Conservation (phyloP, 768 basidiomycete species). For the Termitomyces sp. region DNA sequence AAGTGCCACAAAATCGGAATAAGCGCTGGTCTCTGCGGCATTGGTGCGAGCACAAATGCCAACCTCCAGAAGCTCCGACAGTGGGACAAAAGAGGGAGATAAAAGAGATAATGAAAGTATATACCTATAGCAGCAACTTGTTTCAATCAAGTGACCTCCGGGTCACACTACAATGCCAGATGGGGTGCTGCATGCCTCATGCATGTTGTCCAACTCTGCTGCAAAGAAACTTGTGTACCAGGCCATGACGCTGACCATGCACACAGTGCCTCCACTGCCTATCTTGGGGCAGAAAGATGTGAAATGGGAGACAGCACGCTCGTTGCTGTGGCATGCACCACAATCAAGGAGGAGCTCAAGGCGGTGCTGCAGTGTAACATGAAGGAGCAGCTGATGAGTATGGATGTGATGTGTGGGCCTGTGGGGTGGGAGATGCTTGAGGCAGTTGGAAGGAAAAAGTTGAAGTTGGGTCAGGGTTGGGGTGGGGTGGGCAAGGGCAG, state of each 20-base stretch:
- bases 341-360: not conserved
- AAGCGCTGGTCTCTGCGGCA: no score
- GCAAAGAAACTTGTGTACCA: conserved; percentile 54
- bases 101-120: no score
- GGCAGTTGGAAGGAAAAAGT: conserved; percentile 49
- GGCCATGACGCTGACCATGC: conserved; percentile 50
- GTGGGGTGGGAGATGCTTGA: conserved; percentile 46
- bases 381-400: conserved; percentile 40
- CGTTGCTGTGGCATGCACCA: conserved; percentile 23
- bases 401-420: conserved; percentile 45
- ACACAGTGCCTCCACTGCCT: conserved; percentile 32
- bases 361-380: not conserved
- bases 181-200: conserved; percentile 60
- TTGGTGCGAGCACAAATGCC: no score
- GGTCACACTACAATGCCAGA: conserved; percentile 32
- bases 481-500: conserved; percentile 27
- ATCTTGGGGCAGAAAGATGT: conserved; percentile 31
- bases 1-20: no score
- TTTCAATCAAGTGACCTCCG: not conserved
- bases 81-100: no score
- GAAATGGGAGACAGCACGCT: conserved; percentile 52
- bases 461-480: conserved; percentile 21
- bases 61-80: no score
- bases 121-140: not conserved
- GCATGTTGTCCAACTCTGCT: conserved; percentile 46